Percentiles rank a stretch among this genome's conserved stretches.
Conservation (phyloP, 2,329 filamentous ascomycete species). For the Coniosporium tulheliwenetii region DNA sequence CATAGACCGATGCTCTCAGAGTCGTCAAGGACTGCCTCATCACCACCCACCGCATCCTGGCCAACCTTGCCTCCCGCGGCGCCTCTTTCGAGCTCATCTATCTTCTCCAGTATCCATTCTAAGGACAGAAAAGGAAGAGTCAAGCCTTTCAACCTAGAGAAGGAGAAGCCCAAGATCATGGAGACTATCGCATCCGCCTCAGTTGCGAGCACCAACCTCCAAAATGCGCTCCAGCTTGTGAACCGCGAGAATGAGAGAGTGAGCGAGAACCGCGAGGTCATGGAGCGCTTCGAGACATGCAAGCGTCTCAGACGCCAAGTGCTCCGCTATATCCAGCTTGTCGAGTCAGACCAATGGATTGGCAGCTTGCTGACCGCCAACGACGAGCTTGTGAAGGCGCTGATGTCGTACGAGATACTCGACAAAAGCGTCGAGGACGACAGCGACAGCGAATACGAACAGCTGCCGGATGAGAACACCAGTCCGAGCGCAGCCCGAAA, state of each 20-base stretch:
- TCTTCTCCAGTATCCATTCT: constrained; percentile 35
- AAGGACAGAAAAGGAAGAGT: constrained; percentile 36
- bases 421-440: constrained; percentile 70
- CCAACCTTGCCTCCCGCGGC: constrained; percentile 12
- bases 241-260: constrained; percentile 81
- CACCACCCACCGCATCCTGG: constrained; percentile 2
- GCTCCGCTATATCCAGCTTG: constrained; percentile 79
- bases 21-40: constrained; percentile 12
- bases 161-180: constrained; percentile 76
- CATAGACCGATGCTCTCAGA: constrained; percentile 14
- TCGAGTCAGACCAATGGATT: constrained; percentile 83
- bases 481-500: background rate
- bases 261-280: constrained; percentile 63
- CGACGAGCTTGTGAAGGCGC: constrained; percentile 81
- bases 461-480: background rate
- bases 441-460: constrained; percentile 39
- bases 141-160: constrained; percentile 66
- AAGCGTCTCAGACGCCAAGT: constrained; percentile 75
- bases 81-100: constrained; percentile 33
- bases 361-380: constrained; percentile 86
- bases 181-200: constrained; percentile 78
- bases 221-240: constrained; percentile 75
- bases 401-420: constrained; percentile 90
- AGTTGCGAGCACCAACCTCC: constrained; percentile 78
- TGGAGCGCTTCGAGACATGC: constrained; percentile 69